Base-by-base conservation (phyloP, 1,284 basidiomycete species). In the Serendipita sp. region DNA sequence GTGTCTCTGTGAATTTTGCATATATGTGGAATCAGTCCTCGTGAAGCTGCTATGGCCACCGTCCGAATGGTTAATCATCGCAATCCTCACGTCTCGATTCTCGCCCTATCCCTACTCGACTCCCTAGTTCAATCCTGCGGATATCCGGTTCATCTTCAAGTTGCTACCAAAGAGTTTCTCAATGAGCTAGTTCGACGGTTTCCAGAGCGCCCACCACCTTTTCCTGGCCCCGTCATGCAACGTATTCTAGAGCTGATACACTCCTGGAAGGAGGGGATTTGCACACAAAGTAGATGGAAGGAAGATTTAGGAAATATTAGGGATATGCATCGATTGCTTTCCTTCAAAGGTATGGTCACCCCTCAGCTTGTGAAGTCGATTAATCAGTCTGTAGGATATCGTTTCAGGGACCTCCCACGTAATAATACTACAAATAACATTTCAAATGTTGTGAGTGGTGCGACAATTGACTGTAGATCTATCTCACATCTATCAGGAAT, bases 111-210 rank as follows among this genome's bases (percentile, higher is more conserved):
- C 2, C 79, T 98, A 2, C 84, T 99, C 66, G 93, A 97, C 72
- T 93, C 92, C 12, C 85, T 99, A 60, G 90, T 97, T 61, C 91
- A 94, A 72, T 87, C 91, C 60, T 97, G 94, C 72, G 95, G 95
- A 69, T 99, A 99, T 74, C 86, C 94, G 0, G 88, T 99, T 65
- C 95, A 99, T 71, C 85, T 99, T 29, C 95, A 99, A 74, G 90
- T 99, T 68, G 82, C 90, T n/a, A 99, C 96, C 29, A 99, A 99
- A 72, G 96, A 98, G 72, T 99, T 99, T 71, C 79, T 99, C 22
- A 99, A 99, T 74, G 95, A 98, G 74, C 88, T 99, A 70, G 96
- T 99, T 30, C 86, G 94, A 53, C 83, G 95, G 65, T 99, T 99
- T 73, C 96, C 96, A 6, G 96, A 99, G 74, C 84, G 95, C 47